A percentile compares a stretch with the other conserved stretches of the same genome.
These are phyloP conservation scores for Malus hybrid DNA, from an alignment of 331 rosid genomes.

Conservation along the genomic window DNA sequence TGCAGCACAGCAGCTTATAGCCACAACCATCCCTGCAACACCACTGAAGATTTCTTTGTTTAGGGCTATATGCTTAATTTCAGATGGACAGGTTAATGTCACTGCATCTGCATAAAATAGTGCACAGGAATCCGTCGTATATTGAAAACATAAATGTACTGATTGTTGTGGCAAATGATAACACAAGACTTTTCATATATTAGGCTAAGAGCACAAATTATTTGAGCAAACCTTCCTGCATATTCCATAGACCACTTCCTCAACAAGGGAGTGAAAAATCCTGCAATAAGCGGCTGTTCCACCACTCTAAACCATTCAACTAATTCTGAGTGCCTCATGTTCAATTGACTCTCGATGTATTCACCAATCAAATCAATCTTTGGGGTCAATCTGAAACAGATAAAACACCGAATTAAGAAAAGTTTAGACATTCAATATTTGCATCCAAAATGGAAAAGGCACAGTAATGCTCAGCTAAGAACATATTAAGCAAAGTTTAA, in stretches of 20 bases:
- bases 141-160: not conserved
- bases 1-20: conserved; percentile 62
- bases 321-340: conserved; percentile 38
- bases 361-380: conserved; percentile 32
- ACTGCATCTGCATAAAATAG: not conserved
- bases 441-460: not conserved
- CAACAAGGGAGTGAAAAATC: conserved; percentile 50
- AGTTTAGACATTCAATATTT: conserved; percentile 8
- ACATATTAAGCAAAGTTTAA: conserved; percentile 10
- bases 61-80: conserved; percentile 27
- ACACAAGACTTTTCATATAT: conserved; percentile 5
- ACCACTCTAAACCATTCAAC: conserved; percentile 53
- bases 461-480: not conserved
- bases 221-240: conserved; percentile 66
- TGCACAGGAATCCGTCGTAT: not conserved
- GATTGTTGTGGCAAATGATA: not conserved
- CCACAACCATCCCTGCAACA: conserved; percentile 69
- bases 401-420: conserved; percentile 5
- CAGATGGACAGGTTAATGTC: conserved; percentile 8
- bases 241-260: conserved; percentile 64
- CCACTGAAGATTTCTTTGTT: conserved; percentile 54
- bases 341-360: conserved; percentile 32
- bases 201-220: conserved; percentile 10
- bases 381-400: conserved; percentile 49
- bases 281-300: conserved; percentile 39